These are phyloP conservation scores for Phytophthora pini DNA, from an alignment of 352 stramenopile species.

Conservation along the genomic window DNA sequence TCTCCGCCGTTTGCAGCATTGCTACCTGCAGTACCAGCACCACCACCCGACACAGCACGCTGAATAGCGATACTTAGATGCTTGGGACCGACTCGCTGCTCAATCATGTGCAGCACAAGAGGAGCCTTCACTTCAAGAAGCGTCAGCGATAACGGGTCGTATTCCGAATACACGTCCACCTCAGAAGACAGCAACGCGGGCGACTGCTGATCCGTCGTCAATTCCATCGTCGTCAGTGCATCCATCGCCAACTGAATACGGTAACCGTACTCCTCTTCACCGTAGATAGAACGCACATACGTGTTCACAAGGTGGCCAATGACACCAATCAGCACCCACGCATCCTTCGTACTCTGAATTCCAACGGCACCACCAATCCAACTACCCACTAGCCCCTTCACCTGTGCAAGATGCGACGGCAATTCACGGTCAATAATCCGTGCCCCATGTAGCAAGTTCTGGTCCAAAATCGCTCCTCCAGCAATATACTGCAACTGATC, in stretches of 20 bases:
- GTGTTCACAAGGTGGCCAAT: conserved; percentile 85
- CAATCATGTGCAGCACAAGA: conserved; percentile 89
- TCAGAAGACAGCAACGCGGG: conserved; percentile 73
- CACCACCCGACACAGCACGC: conserved; percentile 66
- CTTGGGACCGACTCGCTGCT: conserved; percentile 79
- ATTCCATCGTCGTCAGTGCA: conserved; percentile 84
- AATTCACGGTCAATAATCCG: conserved; percentile 85
- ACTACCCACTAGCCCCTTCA: conserved; percentile 78
- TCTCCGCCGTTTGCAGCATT: conserved; percentile 34
- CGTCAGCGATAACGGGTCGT: conserved; percentile 72
- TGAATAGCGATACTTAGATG: conserved; percentile 82
- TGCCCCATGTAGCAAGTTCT: conserved; percentile 78
- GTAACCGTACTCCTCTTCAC: conserved; percentile 87
- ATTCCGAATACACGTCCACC: conserved; percentile 87
- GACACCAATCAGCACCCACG: conserved; percentile 84
- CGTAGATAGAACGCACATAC: conserved; percentile 81
- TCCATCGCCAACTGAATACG: conserved; percentile 88
- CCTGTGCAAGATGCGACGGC: conserved; percentile 81
- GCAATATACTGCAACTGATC: conserved; percentile 78
- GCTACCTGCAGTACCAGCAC: conserved; percentile 25
- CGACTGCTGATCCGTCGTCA: conserved; percentile 70
- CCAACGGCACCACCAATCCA: conserved; percentile 83
- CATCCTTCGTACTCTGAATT: conserved; percentile 87
- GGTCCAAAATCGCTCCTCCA: conserved; percentile 73
- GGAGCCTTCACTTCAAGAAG: conserved; percentile 86